Evolutionary conservation across 176 grass and related monocot species (phyloP).

Genomic region (barley (Hordeum vulgare)): MorexV3_pseudomolecules_assembly NC_058519.1:653625037-653625536

Average conservation of each 20-base stretch:
- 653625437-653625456: not conserved
- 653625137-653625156: not conserved
- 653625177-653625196: constrained; percentile 9
- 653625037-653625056: constrained; percentile 72
- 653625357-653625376: not conserved
- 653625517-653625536: not conserved
- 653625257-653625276: not conserved
- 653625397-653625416: not conserved
- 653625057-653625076: constrained; percentile 83
- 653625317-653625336: not conserved
- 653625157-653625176: not conserved
- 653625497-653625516: not conserved
- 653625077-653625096: constrained; percentile 59
- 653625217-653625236: constrained; percentile 70
- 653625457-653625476: not conserved
- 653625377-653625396: not conserved
- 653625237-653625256: constrained; percentile 60
- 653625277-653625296: not conserved
- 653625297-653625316: not conserved
- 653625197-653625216: constrained; percentile 93
- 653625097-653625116: not conserved
- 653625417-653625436: not conserved
- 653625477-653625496: not conserved
- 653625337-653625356: not conserved
- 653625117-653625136: not conserved